phyloP scores from a whole-genome alignment of 192 early-diverging fungal genomes.

The Obelidium mucronatum region DNA sequence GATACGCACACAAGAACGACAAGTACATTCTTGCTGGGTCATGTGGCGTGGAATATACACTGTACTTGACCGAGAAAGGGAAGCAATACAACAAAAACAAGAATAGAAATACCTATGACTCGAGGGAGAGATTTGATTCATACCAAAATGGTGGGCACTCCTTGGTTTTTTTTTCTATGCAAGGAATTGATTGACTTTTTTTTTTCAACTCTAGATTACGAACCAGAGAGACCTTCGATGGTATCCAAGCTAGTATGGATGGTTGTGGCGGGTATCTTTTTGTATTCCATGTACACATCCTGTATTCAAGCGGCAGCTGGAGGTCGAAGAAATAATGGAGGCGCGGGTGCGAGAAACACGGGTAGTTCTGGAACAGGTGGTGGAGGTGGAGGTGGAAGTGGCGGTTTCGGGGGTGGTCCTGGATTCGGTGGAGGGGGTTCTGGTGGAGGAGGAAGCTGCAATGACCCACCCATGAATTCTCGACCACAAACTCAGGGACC shows the following conservation, averaged over 20 bases:
- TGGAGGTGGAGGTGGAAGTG: constrained; percentile 1
- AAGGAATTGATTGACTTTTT: background rate
- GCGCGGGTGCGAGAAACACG: background rate
- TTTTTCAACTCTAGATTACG: constrained; percentile 4
- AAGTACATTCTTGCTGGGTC: constrained; percentile 52
- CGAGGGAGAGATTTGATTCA: background rate
- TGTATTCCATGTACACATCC: constrained; percentile 26
- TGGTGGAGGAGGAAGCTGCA: background rate
- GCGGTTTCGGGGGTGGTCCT: constrained; percentile 3
- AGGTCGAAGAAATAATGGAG: background rate
- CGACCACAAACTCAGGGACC: background rate
- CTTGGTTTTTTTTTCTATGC: background rate
- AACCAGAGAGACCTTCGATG: background rate
- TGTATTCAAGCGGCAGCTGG: constrained; percentile 7
- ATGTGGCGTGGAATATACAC: constrained; percentile 53
- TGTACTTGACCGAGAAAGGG: constrained; percentile 40
- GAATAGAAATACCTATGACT: background rate
- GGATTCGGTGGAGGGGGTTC: constrained; percentile 13
- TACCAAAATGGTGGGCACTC: background rate
- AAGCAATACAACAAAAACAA: constrained; percentile 30
- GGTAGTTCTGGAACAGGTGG: background rate
- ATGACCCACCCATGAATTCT: constrained; percentile 4
- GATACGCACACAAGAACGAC: constrained; percentile 51
- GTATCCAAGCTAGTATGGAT: constrained; percentile 13
- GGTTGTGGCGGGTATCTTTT: constrained; percentile 17